Evolutionary conservation across 768 basidiomycete genomes (phyloP).

Genomic region (Dentipellis fragilis): DNA sequence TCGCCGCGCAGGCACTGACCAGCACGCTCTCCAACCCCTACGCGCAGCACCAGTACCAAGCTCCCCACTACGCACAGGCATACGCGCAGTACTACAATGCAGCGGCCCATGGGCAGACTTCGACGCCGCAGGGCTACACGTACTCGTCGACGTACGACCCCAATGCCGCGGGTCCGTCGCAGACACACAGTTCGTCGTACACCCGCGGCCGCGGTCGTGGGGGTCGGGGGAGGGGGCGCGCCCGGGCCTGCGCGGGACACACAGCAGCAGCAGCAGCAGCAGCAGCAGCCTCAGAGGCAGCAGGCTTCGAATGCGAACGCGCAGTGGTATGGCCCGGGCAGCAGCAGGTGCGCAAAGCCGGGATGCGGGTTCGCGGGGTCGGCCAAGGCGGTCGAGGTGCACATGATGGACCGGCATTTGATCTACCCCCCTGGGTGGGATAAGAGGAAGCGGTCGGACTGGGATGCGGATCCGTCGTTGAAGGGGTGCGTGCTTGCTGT

Average conservation of each 20-base stretch:
- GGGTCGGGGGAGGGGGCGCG: neutral
- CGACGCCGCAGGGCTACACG: constrained; percentile 24
- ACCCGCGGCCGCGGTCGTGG: too few species aligned
- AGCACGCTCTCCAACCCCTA: constrained; percentile 22
- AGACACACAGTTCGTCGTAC: constrained; percentile 1
- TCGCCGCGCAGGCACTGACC: constrained; percentile 16
- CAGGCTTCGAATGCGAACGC: neutral
- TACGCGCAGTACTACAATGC: constrained; percentile 13
- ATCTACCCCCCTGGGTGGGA: constrained; percentile 73
- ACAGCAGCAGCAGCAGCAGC: neutral
- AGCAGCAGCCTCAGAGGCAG: neutral
- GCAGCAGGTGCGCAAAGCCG: constrained; percentile 45
- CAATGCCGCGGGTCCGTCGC: neutral
- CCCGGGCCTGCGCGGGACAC: neutral
- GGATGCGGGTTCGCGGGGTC: constrained; percentile 66
- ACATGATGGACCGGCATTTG: constrained; percentile 88
- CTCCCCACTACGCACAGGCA: constrained; percentile 25
- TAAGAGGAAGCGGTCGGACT: constrained; percentile 42
- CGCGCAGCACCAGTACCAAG: constrained; percentile 14
- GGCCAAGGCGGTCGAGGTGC: constrained; percentile 58
- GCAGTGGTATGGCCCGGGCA: constrained; percentile 58
- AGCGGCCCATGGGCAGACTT: constrained; percentile 4
- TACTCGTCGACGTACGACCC: constrained; percentile 24
- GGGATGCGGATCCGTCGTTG: constrained; percentile 78
- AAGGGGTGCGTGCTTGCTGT: constrained; percentile 45